Percentiles rank a stretch among this genome's conserved stretches.
Evolutionary conservation across 768 basidiomycete species (phyloP).

Genomic region (Russula sp.): DNA sequence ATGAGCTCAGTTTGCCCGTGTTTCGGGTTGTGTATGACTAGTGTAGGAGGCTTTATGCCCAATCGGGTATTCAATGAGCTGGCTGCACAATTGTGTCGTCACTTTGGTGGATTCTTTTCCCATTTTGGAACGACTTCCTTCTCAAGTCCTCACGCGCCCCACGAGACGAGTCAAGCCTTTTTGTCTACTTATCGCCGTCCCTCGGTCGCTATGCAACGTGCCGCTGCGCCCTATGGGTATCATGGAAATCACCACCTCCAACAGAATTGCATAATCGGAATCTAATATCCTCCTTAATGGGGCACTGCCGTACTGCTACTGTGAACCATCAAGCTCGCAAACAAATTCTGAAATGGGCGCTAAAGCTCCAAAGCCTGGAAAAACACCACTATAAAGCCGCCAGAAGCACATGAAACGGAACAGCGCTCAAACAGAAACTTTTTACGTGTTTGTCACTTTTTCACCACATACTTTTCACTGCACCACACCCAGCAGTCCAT

Average conservation of each 20-base stretch:
- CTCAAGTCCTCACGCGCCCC: neutral
- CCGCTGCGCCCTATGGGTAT: neutral
- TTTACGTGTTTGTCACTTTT: neutral
- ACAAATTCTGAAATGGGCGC: no score
- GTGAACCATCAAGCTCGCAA: no score
- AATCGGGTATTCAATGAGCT: neutral
- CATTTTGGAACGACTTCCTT: neutral
- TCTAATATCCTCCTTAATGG: neutral
- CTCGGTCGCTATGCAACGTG: conserved; percentile 5
- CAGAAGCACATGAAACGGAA: neutral
- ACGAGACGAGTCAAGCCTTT: neutral
- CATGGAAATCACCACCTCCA: neutral
- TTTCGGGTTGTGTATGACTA: no score
- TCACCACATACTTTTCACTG: no score
- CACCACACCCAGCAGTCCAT: neutral
- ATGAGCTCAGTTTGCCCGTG: no score
- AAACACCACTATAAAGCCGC: conserved; percentile 13
- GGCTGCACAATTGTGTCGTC: neutral
- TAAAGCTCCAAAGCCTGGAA: neutral
- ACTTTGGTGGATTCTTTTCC: neutral
- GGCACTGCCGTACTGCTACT: neutral
- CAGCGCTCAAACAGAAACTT: neutral
- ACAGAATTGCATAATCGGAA: neutral
- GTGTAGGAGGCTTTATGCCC: no score
- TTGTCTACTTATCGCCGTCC: neutral